phyloP scores from a whole-genome alignment of 495 filamentous ascomycete species.

The Podospora fimiseda region DNA sequence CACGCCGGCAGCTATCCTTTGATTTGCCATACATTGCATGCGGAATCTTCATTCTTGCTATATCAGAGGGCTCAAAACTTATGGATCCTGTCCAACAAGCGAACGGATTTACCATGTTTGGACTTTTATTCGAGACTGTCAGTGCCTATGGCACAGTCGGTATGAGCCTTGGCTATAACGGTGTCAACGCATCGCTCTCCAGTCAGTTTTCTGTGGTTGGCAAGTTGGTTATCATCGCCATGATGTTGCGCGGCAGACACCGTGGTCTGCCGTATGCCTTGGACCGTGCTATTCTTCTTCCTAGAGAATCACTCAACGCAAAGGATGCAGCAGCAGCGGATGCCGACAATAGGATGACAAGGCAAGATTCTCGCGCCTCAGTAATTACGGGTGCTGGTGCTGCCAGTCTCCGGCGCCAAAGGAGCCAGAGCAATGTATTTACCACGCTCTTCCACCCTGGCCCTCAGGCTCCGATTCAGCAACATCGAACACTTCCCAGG shows the following conservation, averaged over 20 bases:
- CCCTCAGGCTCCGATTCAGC: constrained; percentile 18
- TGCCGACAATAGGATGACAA: constrained; percentile 47
- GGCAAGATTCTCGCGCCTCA: constrained; percentile 50
- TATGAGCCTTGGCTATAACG: constrained; percentile 73
- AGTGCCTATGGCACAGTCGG: constrained; percentile 95
- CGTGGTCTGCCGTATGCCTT: constrained; percentile 88
- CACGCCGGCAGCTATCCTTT: constrained; percentile 84
- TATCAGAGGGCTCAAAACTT: constrained; percentile 62
- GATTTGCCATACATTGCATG: constrained; percentile 93
- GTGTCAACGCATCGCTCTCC: constrained; percentile 68
- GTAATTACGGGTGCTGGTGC: constrained; percentile 20
- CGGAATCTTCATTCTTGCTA: constrained; percentile 79
- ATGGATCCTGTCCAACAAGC: constrained; percentile 23
- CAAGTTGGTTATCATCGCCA: constrained; percentile 89
- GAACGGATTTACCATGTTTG: constrained; percentile 73
- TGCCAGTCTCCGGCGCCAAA: constrained; percentile 17
- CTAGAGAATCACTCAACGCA: constrained; percentile 67
- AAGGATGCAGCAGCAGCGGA: constrained; percentile 59
- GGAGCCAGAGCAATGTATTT: constrained; percentile 24
- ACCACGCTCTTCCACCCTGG: constrained; percentile 35
- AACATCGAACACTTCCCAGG: neutral
- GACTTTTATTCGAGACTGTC: constrained; percentile 82
- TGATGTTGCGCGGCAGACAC: constrained; percentile 89
- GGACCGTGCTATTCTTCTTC: constrained; percentile 82
- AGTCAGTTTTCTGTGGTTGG: constrained; percentile 70